Base-by-base conservation (phyloP, 1,284 basidiomycete species). In the Leccinum griseonigrum region DNA sequence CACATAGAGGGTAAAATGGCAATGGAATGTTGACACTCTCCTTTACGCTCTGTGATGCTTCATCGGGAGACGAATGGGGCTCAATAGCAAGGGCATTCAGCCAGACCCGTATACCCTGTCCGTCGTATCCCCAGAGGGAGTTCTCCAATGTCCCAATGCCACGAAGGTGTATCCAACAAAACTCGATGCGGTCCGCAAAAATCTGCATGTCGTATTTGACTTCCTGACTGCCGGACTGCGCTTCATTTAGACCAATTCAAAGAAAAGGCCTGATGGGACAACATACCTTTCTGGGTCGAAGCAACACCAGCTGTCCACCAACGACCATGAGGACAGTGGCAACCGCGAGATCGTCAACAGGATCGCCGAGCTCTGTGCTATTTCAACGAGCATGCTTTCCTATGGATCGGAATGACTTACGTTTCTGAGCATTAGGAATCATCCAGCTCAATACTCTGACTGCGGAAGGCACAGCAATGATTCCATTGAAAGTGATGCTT, bases 131-230 rank as follows among this genome's bases (percentile, higher is more conserved):
- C 97, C 97, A 99, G 13, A 99, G 79, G 8, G 95, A 97, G 76
- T 99, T 98, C 71, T 98, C 96, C 32, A 99, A 80, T 2, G 94
- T 88, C 3, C 91, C 92, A 38, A 98, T 94, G 0, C 95, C 96
- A 53, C 91, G 87, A 57, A 98, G 79, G 78, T 98, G 96, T 51
- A 97, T 98, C 97, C 97, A 99, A 76, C 96, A 99, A 71, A 96
- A 95, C 72, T 99, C 97, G 64, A 99, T 94, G 31, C 90, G 86
- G 69, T 98, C 94, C 0, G 96, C 94, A 31, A 99, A 89, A 51
- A 99, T 92, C 71, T 98, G 97, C 85, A 98, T 90, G 75, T 99
- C 97, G 74, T 99, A 99, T 66, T 92, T 93, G 64, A 98, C 93
- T 77, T 98, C 95, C 69, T 94, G 90, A 61, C 88, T 83, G 8